Base-by-base conservation (phyloP, 495 filamentous ascomycete genomes). In the Pseudoneurospora amorphoporcata region DNA sequence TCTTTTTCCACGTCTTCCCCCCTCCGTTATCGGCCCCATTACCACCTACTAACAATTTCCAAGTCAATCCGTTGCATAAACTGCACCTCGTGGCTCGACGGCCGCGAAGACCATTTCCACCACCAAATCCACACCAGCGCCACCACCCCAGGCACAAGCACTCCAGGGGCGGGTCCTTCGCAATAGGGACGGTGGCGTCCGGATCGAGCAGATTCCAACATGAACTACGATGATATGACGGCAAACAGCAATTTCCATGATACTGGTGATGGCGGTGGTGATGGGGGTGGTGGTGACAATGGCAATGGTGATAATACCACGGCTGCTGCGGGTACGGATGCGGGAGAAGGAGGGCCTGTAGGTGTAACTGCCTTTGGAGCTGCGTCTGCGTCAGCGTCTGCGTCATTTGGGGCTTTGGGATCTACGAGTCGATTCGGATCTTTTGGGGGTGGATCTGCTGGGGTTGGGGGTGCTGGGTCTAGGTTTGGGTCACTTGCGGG, bases 1-100 rank as follows among this genome's bases (percentile, higher is more conserved):
- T 35, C 41, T 58, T 9, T 6, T 35, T n/a, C 35, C 38, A 8
- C 7, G 6, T n/a, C 4, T 29, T 4, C 2, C 19, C 45, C 47
- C 19, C 47, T 58, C 23, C 47, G 9, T 16, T 58, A 58, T 29
- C 47, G 47, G 10, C 47, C 45, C 45, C 7, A 2, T 16, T 42
- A 3, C 45, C 45, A 3, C 53, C 8, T 71, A 45, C 8, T 32
- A 29, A n/a, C 19, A 40, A 39, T 39, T 12, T 14, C 2, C 38
- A 65, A 92, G 89, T 88, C 89, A 19, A 76, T 80, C 68, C 85
- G 91, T 2, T 93, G 91, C 79, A 77, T 90, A 19, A 90, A 92
- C 73, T 93, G 91, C 77, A 92, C 90, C 6, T 92, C 88, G 73
- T 93, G 91, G 91, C 87, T 89, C 75, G 91, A 93, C 82, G 91